Base-by-base conservation (phyloP, 2,329 filamentous ascomycete species). In the Daldinia sp. region DNA sequence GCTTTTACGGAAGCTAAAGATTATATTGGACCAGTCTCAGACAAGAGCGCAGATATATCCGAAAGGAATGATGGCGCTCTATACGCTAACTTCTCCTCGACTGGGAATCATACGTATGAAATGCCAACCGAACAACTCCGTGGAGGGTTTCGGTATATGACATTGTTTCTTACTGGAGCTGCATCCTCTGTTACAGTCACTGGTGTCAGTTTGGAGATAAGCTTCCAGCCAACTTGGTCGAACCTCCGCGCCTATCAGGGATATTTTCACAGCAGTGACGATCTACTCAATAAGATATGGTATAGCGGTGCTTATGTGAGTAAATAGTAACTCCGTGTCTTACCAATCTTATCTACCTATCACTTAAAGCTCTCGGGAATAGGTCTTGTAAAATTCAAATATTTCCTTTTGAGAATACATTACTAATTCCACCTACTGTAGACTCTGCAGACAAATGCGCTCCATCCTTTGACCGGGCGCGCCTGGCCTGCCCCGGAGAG, bases 261-360 rank as follows among this genome's bases (percentile, higher is more conserved):
- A 7, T 87, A 87, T 67, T 87, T 87, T 59, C 80, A 86, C 69
- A 84, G 79, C 71, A 83, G 78, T 51, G 84, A 83, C 46, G 81
- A 85, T 37, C 73, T 86, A 10, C 80, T 88, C 28, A 87, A 87
- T 66, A 81, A 81, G 9, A 85, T 87, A 54, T 88, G 86, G 86
- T 88, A 88, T 68, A 83, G 81, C 44, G 86, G 83, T 4, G 84
- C 84, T 6, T 87, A 85, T 69, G 69, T 71, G 56, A 70, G 69
- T 67, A n/a, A 39, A 28, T 15, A 15, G 13, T 65, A n/a, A 26
- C 46, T 46, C n/a, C 2, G 15, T 13, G 9, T 35, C 20, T n/a
- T 39, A 20, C 26, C 26, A 42, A 41, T 9, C 4, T 20, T n/a
- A 35, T 12, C 35, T 23, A 33, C 7, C 35, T 23, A 7, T 13